Percentiles rank a stretch among this genome's conserved stretches.
phyloP scores from a whole-genome alignment of 73 alveolate genomes.

The Symbiodinium pilosum region DNA sequence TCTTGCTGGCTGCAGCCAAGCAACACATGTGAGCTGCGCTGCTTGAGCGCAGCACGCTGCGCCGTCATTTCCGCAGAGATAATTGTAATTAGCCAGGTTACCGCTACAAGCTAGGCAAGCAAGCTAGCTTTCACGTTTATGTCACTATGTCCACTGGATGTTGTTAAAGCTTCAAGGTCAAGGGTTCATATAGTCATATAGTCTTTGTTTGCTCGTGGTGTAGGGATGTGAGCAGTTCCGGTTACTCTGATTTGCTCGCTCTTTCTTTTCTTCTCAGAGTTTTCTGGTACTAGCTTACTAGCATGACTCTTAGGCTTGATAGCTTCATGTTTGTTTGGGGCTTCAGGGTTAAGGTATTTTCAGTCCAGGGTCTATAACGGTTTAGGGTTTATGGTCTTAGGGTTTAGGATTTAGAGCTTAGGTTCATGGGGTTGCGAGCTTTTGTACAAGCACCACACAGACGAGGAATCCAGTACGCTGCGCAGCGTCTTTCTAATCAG shows the following conservation, averaged over 20 bases:
- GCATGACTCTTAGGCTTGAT: background rate
- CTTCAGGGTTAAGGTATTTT: background rate
- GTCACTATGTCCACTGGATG: too few species aligned
- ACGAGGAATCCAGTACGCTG: background rate
- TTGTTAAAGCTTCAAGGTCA: too few species aligned
- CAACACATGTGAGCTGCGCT: background rate
- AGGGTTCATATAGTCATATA: too few species aligned
- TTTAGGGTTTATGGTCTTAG: too few species aligned
- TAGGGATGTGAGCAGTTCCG: too few species aligned
- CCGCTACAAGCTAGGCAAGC: background rate
- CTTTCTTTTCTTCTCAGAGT: too few species aligned
- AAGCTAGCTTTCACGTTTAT: too few species aligned
- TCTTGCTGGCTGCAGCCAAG: background rate
- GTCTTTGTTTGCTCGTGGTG: too few species aligned
- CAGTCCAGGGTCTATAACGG: background rate
- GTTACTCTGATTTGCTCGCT: too few species aligned
- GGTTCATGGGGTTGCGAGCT: too few species aligned
- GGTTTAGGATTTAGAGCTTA: too few species aligned
- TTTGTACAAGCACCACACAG: background rate
- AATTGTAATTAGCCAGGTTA: background rate
- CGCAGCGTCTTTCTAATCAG: background rate
- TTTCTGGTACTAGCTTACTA: too few species aligned
- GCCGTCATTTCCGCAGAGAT: background rate
- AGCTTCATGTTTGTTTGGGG: background rate
- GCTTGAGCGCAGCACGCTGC: background rate